Percentiles rank a stretch among this genome's conserved stretches.
Conservation (phyloP, 768 basidiomycete genomes). For the Rhodotorula graminis region DNA sequence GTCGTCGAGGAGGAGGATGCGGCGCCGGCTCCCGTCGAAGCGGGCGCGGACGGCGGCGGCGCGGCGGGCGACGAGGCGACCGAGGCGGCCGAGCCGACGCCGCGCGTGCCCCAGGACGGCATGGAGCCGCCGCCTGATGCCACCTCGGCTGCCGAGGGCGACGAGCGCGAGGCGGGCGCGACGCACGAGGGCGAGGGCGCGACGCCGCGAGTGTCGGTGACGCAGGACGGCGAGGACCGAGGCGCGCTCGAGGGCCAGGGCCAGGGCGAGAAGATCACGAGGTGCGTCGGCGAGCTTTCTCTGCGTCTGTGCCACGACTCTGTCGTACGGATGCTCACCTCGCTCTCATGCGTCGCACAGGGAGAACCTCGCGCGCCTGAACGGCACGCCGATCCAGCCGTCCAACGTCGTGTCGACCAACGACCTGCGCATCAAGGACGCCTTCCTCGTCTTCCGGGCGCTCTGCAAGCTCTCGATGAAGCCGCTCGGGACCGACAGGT, state of each 20-base stretch:
- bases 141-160: background rate
- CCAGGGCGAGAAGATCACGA: conserved; percentile 27
- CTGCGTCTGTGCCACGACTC: too few species aligned
- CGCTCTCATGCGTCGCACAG: background rate
- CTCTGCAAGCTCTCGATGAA: conserved; percentile 98
- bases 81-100: background rate
- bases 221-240: background rate
- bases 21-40: background rate
- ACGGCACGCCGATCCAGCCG: conserved; percentile 12
- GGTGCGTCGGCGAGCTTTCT: conserved; percentile 9
- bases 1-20: conserved; percentile 23
- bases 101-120: background rate
- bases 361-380: conserved; percentile 26
- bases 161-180: background rate
- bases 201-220: conserved; percentile 17
- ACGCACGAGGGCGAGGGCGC: background rate
- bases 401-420: conserved; percentile 50
- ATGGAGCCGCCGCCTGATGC: background rate
- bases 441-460: conserved; percentile 94
- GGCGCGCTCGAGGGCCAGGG: background rate
- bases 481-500: conserved; percentile 84
- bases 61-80: background rate
- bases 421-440: conserved; percentile 92
- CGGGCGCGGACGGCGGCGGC: background rate
- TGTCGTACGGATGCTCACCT: background rate